These are phyloP conservation scores for Aspergillus wentii DNA, from an alignment of 495 filamentous ascomycete species.

Conservation along the genomic window DNA sequence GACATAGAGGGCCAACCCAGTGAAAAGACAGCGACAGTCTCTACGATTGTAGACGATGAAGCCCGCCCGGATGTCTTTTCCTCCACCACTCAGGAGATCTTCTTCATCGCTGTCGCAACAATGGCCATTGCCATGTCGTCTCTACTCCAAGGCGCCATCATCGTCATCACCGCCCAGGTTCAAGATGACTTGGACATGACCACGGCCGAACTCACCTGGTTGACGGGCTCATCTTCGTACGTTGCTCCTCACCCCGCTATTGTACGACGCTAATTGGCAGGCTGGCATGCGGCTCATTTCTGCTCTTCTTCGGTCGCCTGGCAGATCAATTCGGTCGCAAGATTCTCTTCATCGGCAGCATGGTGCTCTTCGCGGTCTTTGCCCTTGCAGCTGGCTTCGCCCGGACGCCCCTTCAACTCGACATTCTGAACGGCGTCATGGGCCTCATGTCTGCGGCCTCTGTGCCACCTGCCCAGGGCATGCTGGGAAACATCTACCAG, in stretches of 20 bases:
- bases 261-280: conserved; percentile 24
- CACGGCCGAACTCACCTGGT: conserved; percentile 67
- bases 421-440: conserved; percentile 59
- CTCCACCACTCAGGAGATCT: too few relatives aligned
- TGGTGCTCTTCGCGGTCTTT: conserved; percentile 58
- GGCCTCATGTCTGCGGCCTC: conserved; percentile 59
- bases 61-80: too few relatives aligned
- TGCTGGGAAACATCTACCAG: conserved; percentile 60
- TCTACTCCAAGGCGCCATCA: too few relatives aligned
- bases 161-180: too few relatives aligned
- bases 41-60: too few relatives aligned
- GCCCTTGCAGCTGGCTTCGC: conserved; percentile 56
- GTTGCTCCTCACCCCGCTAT: conserved; percentile 12
- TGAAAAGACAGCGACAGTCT: too few relatives aligned
- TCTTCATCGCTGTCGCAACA: too few relatives aligned
- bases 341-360: conserved; percentile 60
- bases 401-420: conserved; percentile 56
- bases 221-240: conserved; percentile 57
- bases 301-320: conserved; percentile 69
- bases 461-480: conserved; percentile 63
- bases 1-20: too few relatives aligned
- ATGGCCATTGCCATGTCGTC: too few relatives aligned
- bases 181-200: too few relatives aligned
- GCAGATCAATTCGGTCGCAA: conserved; percentile 72
- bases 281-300: conserved; percentile 64